Base-by-base conservation (phyloP, 2,329 filamentous ascomycete species). In the Alternaria dauci region DNA sequence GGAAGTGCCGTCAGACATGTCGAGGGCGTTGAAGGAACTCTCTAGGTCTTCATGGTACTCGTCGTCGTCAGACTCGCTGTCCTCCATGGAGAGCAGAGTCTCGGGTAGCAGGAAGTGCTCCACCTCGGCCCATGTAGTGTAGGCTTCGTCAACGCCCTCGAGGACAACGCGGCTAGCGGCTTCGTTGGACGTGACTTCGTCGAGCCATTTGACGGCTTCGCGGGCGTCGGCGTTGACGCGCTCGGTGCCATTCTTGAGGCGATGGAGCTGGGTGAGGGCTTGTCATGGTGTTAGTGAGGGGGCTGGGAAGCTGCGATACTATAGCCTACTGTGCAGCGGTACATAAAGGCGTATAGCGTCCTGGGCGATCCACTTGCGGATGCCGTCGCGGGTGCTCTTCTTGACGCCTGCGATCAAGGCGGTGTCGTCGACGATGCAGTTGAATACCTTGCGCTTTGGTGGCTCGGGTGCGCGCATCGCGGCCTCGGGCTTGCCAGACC, bases 341-440 rank as follows among this genome's bases (percentile, higher is more conserved):
- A 85, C 82, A 66, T 83, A 85, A 41, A 85, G 78, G 65, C 81
- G 78, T 50, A 84, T 83, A 65, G 82, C 79, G 59, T 80, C 82
- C 62, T 81, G 81, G 59, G 79, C 77, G 39, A 84, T 78, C 82
- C 82, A 84, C 72, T 84, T 83, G 71, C 81, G 77, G 63, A 85
- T 82, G 53, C 82, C 82, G 68, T 85, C 83, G 64, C 82, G 77
- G 56, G 82, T 84, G 72, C 80, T 82, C 71, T 79, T 81, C 77
- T 83, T 84, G 50, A 83, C 81, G 59, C 83, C 82, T 41, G 81
- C 81, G 57, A 84, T 78, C 64, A 85, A 70, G 32, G 83, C 82
- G 20, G 80, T 82, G 66, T 84, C 83, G 69, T 85, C 83, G 65
- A 84, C 81, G 65, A 84, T 84, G 72, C 82, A 84, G 76, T 84